phyloP scores from a whole-genome alignment of 2,329 filamentous ascomycete species.

The Cladophialophora carrionii region DNA sequence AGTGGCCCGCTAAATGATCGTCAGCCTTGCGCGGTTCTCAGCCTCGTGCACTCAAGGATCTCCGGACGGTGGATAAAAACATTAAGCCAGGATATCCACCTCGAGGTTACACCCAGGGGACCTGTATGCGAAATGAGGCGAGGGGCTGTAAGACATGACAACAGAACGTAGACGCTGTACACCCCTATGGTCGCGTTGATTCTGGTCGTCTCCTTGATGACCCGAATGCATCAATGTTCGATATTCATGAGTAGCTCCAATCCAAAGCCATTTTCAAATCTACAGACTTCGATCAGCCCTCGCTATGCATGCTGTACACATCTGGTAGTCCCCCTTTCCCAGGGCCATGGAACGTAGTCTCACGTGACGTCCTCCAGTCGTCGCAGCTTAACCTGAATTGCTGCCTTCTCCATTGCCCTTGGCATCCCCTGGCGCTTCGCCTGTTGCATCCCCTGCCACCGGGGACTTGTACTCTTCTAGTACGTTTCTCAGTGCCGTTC shows the following conservation, averaged over 20 bases:
- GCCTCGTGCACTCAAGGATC: not conserved
- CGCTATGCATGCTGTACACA: not conserved
- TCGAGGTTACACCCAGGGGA: not conserved
- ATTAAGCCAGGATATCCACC: not conserved
- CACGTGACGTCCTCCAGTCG: not conserved
- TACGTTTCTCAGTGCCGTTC: slow-evolving; percentile 82
- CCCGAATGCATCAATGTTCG: not conserved
- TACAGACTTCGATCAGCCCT: not conserved
- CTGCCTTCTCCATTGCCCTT: not conserved
- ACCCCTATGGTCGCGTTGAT: not conserved
- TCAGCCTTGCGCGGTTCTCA: not conserved
- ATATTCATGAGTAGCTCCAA: not conserved
- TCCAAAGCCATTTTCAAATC: not conserved
- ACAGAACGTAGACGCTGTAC: not conserved
- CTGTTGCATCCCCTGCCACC: not conserved
- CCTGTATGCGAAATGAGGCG: not conserved
- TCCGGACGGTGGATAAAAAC: not conserved
- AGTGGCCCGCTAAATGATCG: not conserved
- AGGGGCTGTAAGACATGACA: not conserved
- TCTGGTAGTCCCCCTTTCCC: not conserved
- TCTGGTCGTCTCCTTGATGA: not conserved
- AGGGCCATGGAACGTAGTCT: not conserved
- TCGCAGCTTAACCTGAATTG: not conserved
- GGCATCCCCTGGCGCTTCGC: not conserved
- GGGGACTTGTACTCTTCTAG: slow-evolving; percentile 60